Evolutionary conservation across 2,329 filamentous ascomycete genomes (phyloP).

Genomic region (Endocalyx cinctus): DNA sequence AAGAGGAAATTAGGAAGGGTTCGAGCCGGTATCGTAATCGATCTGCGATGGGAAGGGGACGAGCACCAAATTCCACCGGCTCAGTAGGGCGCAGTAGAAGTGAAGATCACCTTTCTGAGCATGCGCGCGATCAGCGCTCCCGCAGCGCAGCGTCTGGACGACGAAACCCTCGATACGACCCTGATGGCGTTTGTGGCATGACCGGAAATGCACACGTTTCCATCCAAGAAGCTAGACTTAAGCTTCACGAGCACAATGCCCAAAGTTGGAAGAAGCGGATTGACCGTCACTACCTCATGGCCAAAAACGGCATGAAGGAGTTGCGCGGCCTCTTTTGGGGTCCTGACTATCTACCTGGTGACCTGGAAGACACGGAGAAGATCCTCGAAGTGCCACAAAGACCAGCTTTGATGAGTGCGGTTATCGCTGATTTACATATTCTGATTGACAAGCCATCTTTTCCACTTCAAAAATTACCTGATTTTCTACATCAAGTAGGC

Average conservation of each 20-base stretch:
- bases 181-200: conserved; percentile 66
- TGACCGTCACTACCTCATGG: conserved; percentile 65
- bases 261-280: conserved; percentile 92
- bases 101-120: conserved; percentile 39
- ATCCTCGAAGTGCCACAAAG: conserved; percentile 82
- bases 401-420: conserved; percentile 74
- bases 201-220: conserved; percentile 69
- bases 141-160: conserved; percentile 32
- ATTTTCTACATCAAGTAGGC: conserved; percentile 84
- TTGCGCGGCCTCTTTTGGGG: conserved; percentile 79
- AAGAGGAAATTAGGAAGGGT: conserved; percentile 59
- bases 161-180: conserved; percentile 66
- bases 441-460: conserved; percentile 91
- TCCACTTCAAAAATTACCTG: conserved; percentile 71
- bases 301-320: conserved; percentile 71
- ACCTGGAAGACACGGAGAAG: conserved; percentile 75
- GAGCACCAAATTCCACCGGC: conserved; percentile 23
- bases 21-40: conserved; percentile 50
- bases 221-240: conserved; percentile 69
- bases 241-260: conserved; percentile 74
- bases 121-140: conserved; percentile 22
- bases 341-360: conserved; percentile 72
- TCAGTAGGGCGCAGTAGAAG: conserved; percentile 51
- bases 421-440: conserved; percentile 81
- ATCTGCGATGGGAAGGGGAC: conserved; percentile 43